These are phyloP conservation scores for Phytophthora megakarya DNA, from an alignment of 352 stramenopile genomes.

Conservation along the genomic window DNA sequence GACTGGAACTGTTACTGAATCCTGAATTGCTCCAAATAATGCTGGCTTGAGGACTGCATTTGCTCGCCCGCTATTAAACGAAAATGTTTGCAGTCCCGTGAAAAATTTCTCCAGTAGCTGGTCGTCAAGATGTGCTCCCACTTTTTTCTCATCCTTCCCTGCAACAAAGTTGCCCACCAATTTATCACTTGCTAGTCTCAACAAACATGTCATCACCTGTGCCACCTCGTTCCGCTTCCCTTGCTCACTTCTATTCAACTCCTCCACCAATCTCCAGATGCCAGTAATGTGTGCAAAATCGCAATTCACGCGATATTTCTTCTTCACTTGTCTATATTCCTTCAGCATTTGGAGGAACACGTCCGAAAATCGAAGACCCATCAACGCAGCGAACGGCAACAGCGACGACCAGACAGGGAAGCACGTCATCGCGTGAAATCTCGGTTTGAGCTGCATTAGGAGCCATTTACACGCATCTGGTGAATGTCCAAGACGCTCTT, in stretches of 20 bases:
- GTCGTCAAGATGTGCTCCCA: conserved; percentile 41
- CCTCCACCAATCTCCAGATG: conserved; percentile 58
- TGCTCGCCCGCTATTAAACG: conserved; percentile 54
- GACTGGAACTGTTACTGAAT: background rate
- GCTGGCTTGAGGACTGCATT: conserved; percentile 33
- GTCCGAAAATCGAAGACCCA: conserved; percentile 40
- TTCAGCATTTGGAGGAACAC: conserved; percentile 34
- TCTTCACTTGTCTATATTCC: conserved; percentile 2
- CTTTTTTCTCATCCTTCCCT: conserved; percentile 9
- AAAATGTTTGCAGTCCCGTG: conserved; percentile 51
- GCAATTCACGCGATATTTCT: conserved; percentile 47
- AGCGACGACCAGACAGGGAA: conserved; percentile 59
- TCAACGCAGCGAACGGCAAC: conserved; percentile 53
- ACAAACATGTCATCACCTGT: conserved; percentile 27
- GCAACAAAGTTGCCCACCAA: conserved; percentile 14
- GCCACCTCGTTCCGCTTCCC: conserved; percentile 16
- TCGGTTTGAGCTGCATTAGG: conserved; percentile 42
- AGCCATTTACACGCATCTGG: conserved; percentile 55
- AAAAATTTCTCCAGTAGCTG: conserved; percentile 73
- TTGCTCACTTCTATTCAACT: conserved; percentile 33
- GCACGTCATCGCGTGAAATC: conserved; percentile 70
- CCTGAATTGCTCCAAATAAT: conserved; percentile 30
- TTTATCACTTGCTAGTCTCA: conserved; percentile 41
- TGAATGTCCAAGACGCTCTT: conserved; percentile 20
- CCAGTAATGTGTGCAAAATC: conserved; percentile 64